Evolutionary conservation across 345 rosid genomes (phyloP), one percentile per base, ranked within the genome.

Genomic region (Populus tremula): DNA sequence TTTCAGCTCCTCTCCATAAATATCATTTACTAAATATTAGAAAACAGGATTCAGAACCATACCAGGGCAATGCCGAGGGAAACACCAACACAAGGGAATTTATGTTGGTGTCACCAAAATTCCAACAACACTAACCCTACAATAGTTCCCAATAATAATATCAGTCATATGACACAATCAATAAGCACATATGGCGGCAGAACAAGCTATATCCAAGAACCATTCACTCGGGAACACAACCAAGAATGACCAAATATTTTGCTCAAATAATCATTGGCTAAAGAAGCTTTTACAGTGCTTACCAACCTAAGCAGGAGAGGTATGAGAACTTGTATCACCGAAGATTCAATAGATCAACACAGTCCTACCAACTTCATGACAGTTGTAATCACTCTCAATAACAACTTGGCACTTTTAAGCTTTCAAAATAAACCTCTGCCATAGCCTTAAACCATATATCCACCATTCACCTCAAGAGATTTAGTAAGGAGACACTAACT

Each of bases 121-220:
- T 84, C 84, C 85, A 83, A 83, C 65, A 88, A 87, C 73, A 85
- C 89, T 88, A 90, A 87, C 84, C 90, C 90, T 87, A 87, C 90
- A 88, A 87, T 75, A 86, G 80, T 86, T 83, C 88, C 84, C 87
- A 86, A 80, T 73, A 82, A 68, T 72, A 82, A 67, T 70, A 87
- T 84, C 85, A 88, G 89, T 70, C 50, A 78, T 56, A 81, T 68
- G 69, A 73, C 56, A 79, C 78, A 67, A 69, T 77, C 66, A 74
- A 80, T 73, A 78, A 79, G 77, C 62, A 84, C 59, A 84, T 29
- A 45, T 41, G 79, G 79, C 21, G 69, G 71, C 70, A 72, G 75
- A 82, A 71, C 43, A 67, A 63, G 72, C 76, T 72, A 78, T 41
- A 71, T 75, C 78, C 83, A 72, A 67, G 65, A 76, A 38, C 29